Base-by-base conservation (phyloP, 495 filamentous ascomycete species). In the Lepraria neglecta region DNA sequence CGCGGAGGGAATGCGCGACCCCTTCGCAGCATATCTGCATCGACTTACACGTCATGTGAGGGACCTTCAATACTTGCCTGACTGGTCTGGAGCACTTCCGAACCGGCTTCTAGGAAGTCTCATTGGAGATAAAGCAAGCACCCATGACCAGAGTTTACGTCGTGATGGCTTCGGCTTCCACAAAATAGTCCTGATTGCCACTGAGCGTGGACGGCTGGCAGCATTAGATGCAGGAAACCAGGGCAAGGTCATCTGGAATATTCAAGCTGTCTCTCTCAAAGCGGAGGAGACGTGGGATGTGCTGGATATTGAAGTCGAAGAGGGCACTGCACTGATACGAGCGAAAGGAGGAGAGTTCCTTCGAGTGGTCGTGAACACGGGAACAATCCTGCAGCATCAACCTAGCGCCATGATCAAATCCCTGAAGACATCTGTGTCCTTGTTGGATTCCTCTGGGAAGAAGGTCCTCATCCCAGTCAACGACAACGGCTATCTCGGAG, bases 131-230 rank as follows among this genome's bases (percentile, higher is more conserved):
- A 70, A 70, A 10, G 64, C 63, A 5, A 70, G 70, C 9, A 56
- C 61, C 6, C 70, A 77, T 5, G 77, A 80, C n/a, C 77, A 78
- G 44, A 84, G 82, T 17, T 75, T 86, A 38, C 75, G 78, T 14
- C 75, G 86, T 14, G 90, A 97, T 69, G 84, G 80, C 68, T 97
- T 97, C 70, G 94, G 92, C 31, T 89, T 96, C 69, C 82, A 85
- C 62, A 96, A 95, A 72, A 75, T 92, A 38, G 81, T 87, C 7
- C 77, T 96, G 63, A 78, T 95, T 48, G 92, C 89, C 7, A 96
- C 92, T 9, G 79, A 84, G 61, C 83, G 83, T 59, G 92, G 92
- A 10, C 83, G 88, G 56, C 72, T 97, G 9, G 88, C 88, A 61
- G 87, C 84, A 9, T 77, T 98, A 38, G 85, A 96, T 68, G 79